These are phyloP conservation scores for Moringa oleifera DNA, from an alignment of 345 rosid genomes.

Conservation along the genomic window DNA sequence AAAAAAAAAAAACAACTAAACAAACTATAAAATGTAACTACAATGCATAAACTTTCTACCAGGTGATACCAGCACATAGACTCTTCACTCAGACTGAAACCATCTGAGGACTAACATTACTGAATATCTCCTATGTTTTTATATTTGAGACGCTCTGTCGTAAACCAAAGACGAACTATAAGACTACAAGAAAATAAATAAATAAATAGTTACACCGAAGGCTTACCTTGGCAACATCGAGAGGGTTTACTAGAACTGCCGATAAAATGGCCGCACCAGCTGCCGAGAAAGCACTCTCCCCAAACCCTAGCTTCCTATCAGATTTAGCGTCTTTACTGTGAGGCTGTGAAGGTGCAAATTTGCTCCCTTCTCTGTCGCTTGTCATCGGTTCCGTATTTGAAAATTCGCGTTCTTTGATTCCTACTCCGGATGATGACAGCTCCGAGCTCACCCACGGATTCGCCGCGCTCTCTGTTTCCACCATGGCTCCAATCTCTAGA, in stretches of 20 bases:
- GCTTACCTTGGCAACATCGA: conserved; percentile 82
- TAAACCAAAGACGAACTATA: neutral
- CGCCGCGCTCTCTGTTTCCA: conserved; percentile 14
- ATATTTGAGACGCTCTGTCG: neutral
- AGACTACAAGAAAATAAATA: neutral
- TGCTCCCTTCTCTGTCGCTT: conserved; percentile 18
- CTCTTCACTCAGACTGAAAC: too few species aligned
- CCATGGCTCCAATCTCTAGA: conserved; percentile 14
- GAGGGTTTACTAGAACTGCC: conserved; percentile 83
- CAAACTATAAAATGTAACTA: too few species aligned
- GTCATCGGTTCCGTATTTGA: conserved; percentile 17
- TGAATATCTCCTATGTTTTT: neutral
- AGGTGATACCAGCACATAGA: too few species aligned
- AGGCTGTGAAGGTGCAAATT: conserved; percentile 17
- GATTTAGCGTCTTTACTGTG: conserved; percentile 16
- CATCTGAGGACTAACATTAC: neutral
- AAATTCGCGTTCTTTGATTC: conserved; percentile 15
- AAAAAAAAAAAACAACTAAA: too few species aligned
- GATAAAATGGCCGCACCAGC: conserved; percentile 94
- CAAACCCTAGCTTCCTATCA: conserved; percentile 49
- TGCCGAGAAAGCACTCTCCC: conserved; percentile 74
- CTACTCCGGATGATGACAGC: conserved; percentile 9
- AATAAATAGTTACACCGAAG: too few species aligned
- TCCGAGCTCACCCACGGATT: conserved; percentile 27
- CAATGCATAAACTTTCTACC: too few species aligned